Conservation (phyloP, 2,329 filamentous ascomycete species). For the Aspergillus awamori region DNA sequence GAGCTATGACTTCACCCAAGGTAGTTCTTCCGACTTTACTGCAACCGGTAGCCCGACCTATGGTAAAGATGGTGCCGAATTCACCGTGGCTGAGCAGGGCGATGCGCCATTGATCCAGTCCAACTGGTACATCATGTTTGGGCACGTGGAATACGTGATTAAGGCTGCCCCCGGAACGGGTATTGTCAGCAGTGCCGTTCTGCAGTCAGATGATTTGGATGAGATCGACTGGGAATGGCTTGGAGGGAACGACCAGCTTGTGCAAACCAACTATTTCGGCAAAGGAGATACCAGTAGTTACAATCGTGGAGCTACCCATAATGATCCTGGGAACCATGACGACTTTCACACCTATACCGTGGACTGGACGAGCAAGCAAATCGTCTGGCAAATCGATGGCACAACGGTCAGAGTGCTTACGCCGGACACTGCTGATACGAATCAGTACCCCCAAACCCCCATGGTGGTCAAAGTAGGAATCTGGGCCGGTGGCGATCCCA, state of each 20-base stretch:
- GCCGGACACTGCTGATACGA: slow-evolving; percentile 65
- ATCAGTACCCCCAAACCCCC: slow-evolving; percentile 89
- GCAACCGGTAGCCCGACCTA: slow-evolving; percentile 72
- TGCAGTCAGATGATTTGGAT: slow-evolving; percentile 89
- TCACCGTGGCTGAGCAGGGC: slow-evolving; percentile 76
- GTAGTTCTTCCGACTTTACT: slow-evolving; percentile 76
- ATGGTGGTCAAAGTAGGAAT: slow-evolving; percentile 92
- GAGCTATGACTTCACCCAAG: slow-evolving; percentile 79
- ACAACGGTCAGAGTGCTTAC: slow-evolving; percentile 75
- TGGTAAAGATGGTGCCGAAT: slow-evolving; percentile 72
- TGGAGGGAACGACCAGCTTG: slow-evolving; percentile 71
- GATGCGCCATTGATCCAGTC: slow-evolving; percentile 85
- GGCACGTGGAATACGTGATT: slow-evolving; percentile 80
- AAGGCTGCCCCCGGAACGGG: slow-evolving; percentile 85
- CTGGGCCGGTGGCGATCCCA: slow-evolving; percentile 87
- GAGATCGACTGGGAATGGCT: slow-evolving; percentile 99
- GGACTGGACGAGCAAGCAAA: slow-evolving; percentile 84
- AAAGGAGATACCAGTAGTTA: slow-evolving; percentile 85
- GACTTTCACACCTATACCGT: slow-evolving; percentile 83
- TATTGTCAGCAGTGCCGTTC: slow-evolving; percentile 88
- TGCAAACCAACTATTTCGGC: slow-evolving; percentile 98
- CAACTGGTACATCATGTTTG: slow-evolving; percentile 99
- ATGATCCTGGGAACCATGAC: slow-evolving; percentile 68
- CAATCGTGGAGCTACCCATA: slow-evolving; percentile 82
- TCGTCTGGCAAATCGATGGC: slow-evolving; percentile 84